A percentile compares a stretch with the other conserved stretches of the same genome.
phyloP scores from a whole-genome alignment of 225 moss, liverwort and hornwort genomes.

The Polytrichum commune region DNA sequence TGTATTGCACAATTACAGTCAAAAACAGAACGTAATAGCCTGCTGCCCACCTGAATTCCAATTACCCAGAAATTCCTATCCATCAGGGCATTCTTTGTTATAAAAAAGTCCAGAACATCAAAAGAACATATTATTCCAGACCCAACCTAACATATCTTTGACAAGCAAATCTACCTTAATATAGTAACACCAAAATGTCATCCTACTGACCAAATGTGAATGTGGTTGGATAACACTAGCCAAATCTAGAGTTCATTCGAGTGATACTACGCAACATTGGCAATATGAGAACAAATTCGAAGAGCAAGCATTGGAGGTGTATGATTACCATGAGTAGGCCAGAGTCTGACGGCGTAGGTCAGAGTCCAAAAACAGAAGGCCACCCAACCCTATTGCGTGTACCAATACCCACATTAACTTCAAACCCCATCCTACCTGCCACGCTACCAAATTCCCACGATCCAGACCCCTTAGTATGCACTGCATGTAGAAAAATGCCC shows the following conservation, averaged over 20 bases:
- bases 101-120: too few species aligned
- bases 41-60: conserved; percentile 55
- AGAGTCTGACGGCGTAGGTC: conserved; percentile 63
- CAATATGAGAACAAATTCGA: not conserved
- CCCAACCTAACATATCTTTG: too few species aligned
- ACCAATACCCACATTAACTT: conserved; percentile 79
- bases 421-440: conserved; percentile 82
- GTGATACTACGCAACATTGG: not conserved
- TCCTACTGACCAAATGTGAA: too few species aligned
- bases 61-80: not conserved
- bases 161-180: too few species aligned
- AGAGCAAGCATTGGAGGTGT: not conserved
- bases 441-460: conserved; percentile 32
- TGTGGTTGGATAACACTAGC: too few species aligned
- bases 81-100: conserved; percentile 1
- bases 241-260: too few species aligned
- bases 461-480: not conserved
- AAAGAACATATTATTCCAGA: too few species aligned
- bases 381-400: conserved; percentile 69
- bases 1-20: conserved; percentile 72
- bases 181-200: too few species aligned
- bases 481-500: not conserved
- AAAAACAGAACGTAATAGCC: conserved; percentile 64
- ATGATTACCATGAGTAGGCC: conserved; percentile 47
- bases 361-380: conserved; percentile 65